These are phyloP conservation scores for Aspergillus hancockii DNA, from an alignment of 495 filamentous ascomycete genomes.

Conservation along the genomic window DNA sequence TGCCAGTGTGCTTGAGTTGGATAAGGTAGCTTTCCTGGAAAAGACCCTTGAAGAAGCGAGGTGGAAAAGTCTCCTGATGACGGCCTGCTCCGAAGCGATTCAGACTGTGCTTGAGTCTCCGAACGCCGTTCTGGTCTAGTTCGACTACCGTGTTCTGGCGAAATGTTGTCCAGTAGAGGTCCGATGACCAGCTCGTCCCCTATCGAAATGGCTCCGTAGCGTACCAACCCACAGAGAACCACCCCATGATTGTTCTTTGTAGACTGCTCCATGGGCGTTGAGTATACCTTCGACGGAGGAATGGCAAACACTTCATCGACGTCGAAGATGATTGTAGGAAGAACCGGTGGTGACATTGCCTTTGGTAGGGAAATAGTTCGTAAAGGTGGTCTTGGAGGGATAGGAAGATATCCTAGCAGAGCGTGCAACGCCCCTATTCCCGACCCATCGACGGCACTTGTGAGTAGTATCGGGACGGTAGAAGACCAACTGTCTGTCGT, in stretches of 20 bases:
- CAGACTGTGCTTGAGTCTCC: slow-evolving; percentile 20
- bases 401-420: slow-evolving; percentile 73
- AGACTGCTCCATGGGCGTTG: slow-evolving; percentile 35
- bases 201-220: slow-evolving; percentile 73
- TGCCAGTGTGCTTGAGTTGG: slow-evolving; percentile 61
- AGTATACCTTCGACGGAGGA: slow-evolving; percentile 52
- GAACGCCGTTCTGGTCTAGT: slow-evolving; percentile 19
- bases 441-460: slow-evolving; percentile 81
- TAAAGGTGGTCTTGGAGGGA: slow-evolving; percentile 57
- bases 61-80: slow-evolving; percentile 36
- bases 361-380: slow-evolving; percentile 26
- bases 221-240: slow-evolving; percentile 81
- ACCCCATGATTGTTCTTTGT: slow-evolving; percentile 50
- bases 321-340: slow-evolving; percentile 67
- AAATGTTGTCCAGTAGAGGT: slow-evolving; percentile 59
- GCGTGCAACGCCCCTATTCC: slow-evolving; percentile 83
- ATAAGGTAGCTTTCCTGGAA: slow-evolving; percentile 30
- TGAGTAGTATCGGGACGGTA: slow-evolving; percentile 82
- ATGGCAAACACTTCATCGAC: slow-evolving; percentile 81
- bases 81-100: slow-evolving; percentile 32
- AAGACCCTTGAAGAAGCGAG: slow-evolving; percentile 30
- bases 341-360: slow-evolving; percentile 31
- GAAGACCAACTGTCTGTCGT: slow-evolving; percentile 44
- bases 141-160: slow-evolving; percentile 25
- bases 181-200: slow-evolving; percentile 81